Base-by-base conservation (phyloP, 768 basidiomycete genomes). In the Gautieria morchelliformis region DNA sequence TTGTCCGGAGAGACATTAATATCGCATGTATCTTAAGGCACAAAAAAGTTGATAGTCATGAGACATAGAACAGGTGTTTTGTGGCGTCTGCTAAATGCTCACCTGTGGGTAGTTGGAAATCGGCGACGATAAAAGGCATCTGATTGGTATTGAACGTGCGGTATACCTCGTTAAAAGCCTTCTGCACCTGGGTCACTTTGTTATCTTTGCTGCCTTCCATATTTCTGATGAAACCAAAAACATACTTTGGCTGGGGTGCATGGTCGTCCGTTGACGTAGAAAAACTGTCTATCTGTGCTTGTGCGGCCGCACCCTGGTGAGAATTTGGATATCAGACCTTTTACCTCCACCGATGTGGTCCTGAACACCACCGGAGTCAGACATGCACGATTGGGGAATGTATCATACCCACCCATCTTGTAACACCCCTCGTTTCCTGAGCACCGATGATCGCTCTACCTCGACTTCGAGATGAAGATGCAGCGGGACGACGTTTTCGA, bases 1-100 rank as follows among this genome's bases (percentile, higher is more conserved):
- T 98, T 99, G 72, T 98, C 96, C 0, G 96, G 95, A 60, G 85
- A 90, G 59, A 98, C 89, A 60, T 99, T 99, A 65, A 99, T 83
- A 66, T 99, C 96, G 64, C 83, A 89, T 0, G 81, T 74, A 57
- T 84, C 91, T 93, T 60, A 6, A 53, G 27, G 27, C 27, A 12
- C 35, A 51, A 42, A 45, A 35, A 27, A 53, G 22, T 12, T 12
- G n/a, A 32, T 22, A 58, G 15, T 2, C 12, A 11, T 24, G 45
- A 22, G 4, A 17, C 7, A 39, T 32, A 53, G 22, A 27, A 27
- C 27, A 27, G 52, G 12, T 53, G 59, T 11, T 56, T 9, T 24
- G 33, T 11, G 12, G 53, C 27, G 35, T 48, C 17, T 45, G 30
- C 12, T 24, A 24, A 44, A 2, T 20, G 69, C 83, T 7, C 59